Evolutionary conservation across 306 rosid genomes (phyloP).

Genomic region (Begonia fuchsioides): DNA sequence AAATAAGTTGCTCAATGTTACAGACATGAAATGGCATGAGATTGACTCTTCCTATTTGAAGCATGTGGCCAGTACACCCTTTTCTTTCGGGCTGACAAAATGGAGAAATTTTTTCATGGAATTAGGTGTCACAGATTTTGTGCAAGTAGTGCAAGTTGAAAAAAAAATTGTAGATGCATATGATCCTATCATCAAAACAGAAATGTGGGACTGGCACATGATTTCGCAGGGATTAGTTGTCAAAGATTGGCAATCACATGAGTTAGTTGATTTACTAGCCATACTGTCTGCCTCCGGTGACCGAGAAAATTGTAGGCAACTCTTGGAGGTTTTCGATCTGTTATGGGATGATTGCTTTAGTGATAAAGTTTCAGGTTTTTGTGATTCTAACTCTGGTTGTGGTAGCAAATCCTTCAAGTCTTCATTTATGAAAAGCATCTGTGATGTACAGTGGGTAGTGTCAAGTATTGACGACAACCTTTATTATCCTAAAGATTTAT

Average conservation of each 20-base stretch:
- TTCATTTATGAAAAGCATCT: constrained; percentile 43
- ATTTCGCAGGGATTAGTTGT: constrained; percentile 43
- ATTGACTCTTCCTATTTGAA: constrained; percentile 53
- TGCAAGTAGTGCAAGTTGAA: constrained; percentile 45
- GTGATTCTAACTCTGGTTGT: constrained; percentile 26
- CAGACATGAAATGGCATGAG: constrained; percentile 65
- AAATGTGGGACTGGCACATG: constrained; percentile 39
- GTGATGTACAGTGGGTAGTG: constrained; percentile 58
- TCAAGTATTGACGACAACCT: constrained; percentile 50
- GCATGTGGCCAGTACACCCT: constrained; percentile 47
- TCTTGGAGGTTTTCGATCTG: constrained; percentile 61
- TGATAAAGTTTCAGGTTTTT: constrained; percentile 47
- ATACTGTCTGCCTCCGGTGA: constrained; percentile 38
- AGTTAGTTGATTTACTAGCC: constrained; percentile 44
- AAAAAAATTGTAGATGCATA: constrained; percentile 37
- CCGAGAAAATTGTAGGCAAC: constrained; percentile 43
- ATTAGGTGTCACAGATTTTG: constrained; percentile 70
- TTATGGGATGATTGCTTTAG: constrained; percentile 74
- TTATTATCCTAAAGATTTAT: constrained; percentile 72
- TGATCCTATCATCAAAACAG: constrained; percentile 24
- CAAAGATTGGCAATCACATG: constrained; percentile 84
- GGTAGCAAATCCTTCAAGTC: constrained; percentile 46
- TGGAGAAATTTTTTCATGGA: constrained; percentile 82
- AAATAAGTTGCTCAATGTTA: constrained; percentile 39
- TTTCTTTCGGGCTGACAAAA: constrained; percentile 33